Base-by-base conservation (phyloP, 1,139 yeast genomes). In the Magnusiomyces suaveolens region DNA sequence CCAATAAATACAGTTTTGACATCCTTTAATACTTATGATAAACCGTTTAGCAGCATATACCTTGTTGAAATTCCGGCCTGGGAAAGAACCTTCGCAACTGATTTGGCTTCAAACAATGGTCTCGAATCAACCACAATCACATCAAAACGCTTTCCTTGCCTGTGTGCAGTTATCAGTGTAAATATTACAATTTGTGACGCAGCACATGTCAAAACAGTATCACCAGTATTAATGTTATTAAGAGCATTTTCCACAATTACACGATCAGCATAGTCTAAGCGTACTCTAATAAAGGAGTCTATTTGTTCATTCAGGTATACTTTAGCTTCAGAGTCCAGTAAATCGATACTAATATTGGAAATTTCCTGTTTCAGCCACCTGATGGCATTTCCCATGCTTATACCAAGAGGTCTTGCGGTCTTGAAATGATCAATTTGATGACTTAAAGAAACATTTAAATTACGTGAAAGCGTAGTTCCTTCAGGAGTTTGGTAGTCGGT, bases 381-480 rank as follows among this genome's bases (percentile, higher is more conserved):
- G 60, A 94, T 94, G 2, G 97, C 94, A 71, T 90, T 92, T 53
- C 99, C 98, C 98, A 94, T 94, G 0, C 96, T 81, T 10, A 90
- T 87, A 56, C 95, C 83, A 55, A 94, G 75, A 0, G 97, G 97
- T 60, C 99, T 81, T 1, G 97, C 92, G 12, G 90, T 82, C 64
- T 88, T 92, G 62, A 94, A 75, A 62, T 86, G 88, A 65, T 92
- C 98, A 61, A 94, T 94, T 70, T 94, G 99, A 64, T 86, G 89
- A n/a, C 95, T 83, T 59, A 94, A 75, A 66, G 89, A 92, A 26
- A 85, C 83, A 0, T 97, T 89, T 64, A 94, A 77, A 69, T 90
- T 87, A 72, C 99, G 81, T 43, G 92, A 82, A 61, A 94, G 75
- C 0, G 95, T 84, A 16, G 94, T 85, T 56, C 87, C 90, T 47